Evolutionary conservation across 2,329 filamentous ascomycete genomes (phyloP).

Genomic region (Paradendryphiella salina): DNA sequence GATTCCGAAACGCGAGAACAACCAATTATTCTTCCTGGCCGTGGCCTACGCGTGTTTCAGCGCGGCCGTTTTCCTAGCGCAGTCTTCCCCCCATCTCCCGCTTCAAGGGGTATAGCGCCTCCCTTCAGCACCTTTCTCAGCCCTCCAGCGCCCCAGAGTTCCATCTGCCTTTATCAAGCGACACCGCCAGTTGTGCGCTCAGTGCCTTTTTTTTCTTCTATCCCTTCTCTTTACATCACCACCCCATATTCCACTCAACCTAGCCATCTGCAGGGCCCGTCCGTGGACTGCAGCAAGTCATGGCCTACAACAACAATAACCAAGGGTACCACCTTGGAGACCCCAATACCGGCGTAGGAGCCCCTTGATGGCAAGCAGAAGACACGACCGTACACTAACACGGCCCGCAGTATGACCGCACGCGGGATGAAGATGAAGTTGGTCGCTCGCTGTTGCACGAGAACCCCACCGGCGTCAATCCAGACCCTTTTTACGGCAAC

Average conservation of each 20-base stretch:
- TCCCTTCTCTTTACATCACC: conserved; percentile 19
- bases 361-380: conserved; percentile 7
- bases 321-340: conserved; percentile 37
- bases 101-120: conserved; percentile 12
- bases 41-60: conserved; percentile 26
- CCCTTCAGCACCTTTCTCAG: conserved; percentile 22
- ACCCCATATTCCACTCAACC: conserved; percentile 15
- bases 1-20: conserved; percentile 26
- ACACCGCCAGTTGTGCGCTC: conserved; percentile 33
- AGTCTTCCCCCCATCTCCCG: conserved; percentile 14
- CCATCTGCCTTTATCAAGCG: conserved; percentile 30
- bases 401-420: conserved; percentile 40
- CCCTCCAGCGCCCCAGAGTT: conserved; percentile 24
- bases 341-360: conserved; percentile 41
- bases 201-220: conserved; percentile 8
- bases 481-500: conserved; percentile 53
- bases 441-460: conserved; percentile 55
- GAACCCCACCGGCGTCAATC: conserved; percentile 52
- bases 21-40: conserved; percentile 16
- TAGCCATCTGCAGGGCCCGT: conserved; percentile 26
- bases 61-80: conserved; percentile 21
- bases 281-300: conserved; percentile 39
- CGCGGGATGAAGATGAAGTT: conserved; percentile 53
- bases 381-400: conserved; percentile 9
- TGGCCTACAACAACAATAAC: conserved; percentile 45